Base-by-base conservation (phyloP, 495 filamentous ascomycete genomes). In the Aspergillus sparsus region DNA sequence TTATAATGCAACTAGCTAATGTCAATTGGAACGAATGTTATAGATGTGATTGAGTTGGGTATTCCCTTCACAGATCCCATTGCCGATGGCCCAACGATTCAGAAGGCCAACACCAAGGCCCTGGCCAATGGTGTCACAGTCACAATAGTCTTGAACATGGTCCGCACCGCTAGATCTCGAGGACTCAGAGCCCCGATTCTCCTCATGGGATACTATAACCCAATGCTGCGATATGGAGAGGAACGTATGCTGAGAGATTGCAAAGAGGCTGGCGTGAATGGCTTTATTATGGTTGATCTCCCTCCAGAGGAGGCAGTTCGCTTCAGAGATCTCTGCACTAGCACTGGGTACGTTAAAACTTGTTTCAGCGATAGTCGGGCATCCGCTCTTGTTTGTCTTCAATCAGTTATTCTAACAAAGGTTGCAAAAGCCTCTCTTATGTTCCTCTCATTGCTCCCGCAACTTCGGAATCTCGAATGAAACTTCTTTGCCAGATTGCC, bases 151-250 rank as follows among this genome's bases (percentile, higher is more conserved):
- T 81, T 99, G 33, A 80, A 89, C 63, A 91, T 93, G 73, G 87
- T 97, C 32, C 84, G 88, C 64, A 78, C 88, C 46, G 89, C 93
- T 21, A 83, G 94, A 58, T 77, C 80, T 56, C 82, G 80, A 46
- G 95, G 95, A 31, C 76, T 98, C 53, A 85, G 77, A 61, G 87
- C 87, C 2, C 94, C 94, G 6, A 79, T 99, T 41, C 76, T 99
- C 57, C 82, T 99, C 62, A 99, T 99, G 94, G 94, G 94, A 57
- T 99, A 99, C 83, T 99, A 96, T 74, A 99, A 99, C 75, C 94
- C 94, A 1, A 76, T 98, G 51, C 78, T 97, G 49, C 89, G 85
- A 65, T 98, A 98, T 68, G 95, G 95, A 60, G 94, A 98, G 76
- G 91, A 95, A 77, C 81, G 81, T 51, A 85, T 98, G 71, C 78